These are phyloP conservation scores for Hypoxylon sp. DNA, from an alignment of 2,329 filamentous ascomycete species.

Conservation along the genomic window DNA sequence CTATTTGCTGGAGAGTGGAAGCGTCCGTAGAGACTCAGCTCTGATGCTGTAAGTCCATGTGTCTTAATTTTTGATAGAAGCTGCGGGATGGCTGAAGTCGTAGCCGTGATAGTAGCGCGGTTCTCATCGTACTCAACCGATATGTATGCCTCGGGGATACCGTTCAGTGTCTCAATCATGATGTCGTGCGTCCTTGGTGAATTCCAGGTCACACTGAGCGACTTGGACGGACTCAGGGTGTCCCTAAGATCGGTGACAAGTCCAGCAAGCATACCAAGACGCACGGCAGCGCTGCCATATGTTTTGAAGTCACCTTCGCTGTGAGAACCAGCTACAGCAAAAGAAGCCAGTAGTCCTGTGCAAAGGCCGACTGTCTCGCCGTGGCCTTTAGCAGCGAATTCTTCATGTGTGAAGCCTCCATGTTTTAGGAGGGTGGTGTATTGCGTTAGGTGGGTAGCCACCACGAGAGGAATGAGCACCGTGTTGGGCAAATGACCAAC, in stretches of 20 bases:
- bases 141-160: constrained; percentile 2
- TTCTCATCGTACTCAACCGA: constrained; percentile 46
- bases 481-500: constrained; percentile 2
- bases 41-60: constrained; percentile 40
- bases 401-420: constrained; percentile 1
- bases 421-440: not conserved
- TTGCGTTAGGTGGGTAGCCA: constrained; percentile 3
- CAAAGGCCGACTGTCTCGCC: not conserved
- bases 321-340: constrained; percentile 47
- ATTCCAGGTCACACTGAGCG: constrained; percentile 38
- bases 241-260: constrained; percentile 46
- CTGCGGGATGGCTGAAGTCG: constrained; percentile 34
- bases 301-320: constrained; percentile 41
- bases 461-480: constrained; percentile 8
- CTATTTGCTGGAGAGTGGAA: constrained; percentile 42
- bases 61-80: constrained; percentile 35
- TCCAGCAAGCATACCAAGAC: constrained; percentile 52
- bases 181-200: constrained; percentile 28
- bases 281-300: constrained; percentile 49
- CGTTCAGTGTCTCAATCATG: constrained; percentile 20
- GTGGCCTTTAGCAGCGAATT: constrained; percentile 28
- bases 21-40: constrained; percentile 46
- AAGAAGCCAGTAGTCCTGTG: constrained; percentile 49
- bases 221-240: constrained; percentile 15
- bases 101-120: constrained; percentile 46